These are phyloP conservation scores for Funneliformis geosporum DNA, from an alignment of 192 early-diverging fungal species.

Conservation along the genomic window DNA sequence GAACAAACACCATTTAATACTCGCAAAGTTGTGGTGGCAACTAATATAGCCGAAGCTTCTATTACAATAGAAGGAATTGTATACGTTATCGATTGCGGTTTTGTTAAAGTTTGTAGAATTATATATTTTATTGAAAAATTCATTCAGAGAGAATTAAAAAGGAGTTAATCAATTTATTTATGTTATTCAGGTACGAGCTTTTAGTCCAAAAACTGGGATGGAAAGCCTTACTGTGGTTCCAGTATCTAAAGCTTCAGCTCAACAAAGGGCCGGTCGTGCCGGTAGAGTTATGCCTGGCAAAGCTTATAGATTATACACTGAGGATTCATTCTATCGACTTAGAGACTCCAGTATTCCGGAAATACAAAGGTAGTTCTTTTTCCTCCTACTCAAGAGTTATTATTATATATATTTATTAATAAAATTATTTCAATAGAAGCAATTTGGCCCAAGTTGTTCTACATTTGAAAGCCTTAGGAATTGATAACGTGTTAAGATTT, in stretches of 20 bases:
- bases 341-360: constrained; percentile 87
- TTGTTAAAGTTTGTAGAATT: constrained; percentile 60
- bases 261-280: constrained; percentile 92
- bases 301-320: constrained; percentile 89
- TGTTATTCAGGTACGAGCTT: constrained; percentile 67
- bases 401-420: not conserved
- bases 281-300: constrained; percentile 90
- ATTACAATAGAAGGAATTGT: constrained; percentile 76
- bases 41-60: constrained; percentile 88
- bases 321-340: constrained; percentile 76
- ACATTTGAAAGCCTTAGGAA: constrained; percentile 78
- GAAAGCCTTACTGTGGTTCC: constrained; percentile 87
- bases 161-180: not conserved
- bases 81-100: constrained; percentile 79
- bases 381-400: not conserved
- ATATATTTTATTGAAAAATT: not conserved
- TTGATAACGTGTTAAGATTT: constrained; percentile 79
- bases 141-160: not conserved
- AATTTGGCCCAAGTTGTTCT: constrained; percentile 69
- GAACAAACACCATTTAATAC: constrained; percentile 52
- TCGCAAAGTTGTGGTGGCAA: constrained; percentile 87
- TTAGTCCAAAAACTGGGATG: constrained; percentile 92
- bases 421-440: constrained; percentile 42
- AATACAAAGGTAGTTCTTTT: constrained; percentile 69
- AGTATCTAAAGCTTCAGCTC: constrained; percentile 89